These are phyloP conservation scores for Calonectria multiphialidica DNA, from an alignment of 2,329 filamentous ascomycete genomes.

Conservation along the genomic window DNA sequence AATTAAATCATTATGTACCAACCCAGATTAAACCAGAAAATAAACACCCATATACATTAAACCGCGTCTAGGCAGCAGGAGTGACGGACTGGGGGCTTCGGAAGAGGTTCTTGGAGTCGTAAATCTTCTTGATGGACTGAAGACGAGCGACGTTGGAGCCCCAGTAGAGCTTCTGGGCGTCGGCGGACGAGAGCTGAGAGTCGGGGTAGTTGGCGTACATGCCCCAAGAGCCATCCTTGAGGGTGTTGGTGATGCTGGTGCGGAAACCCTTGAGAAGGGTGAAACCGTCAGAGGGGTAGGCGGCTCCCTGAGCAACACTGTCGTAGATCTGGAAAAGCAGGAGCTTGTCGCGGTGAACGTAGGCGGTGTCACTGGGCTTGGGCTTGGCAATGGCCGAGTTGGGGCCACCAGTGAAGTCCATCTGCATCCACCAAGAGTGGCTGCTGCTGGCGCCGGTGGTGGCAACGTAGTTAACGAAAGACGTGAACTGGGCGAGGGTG, in stretches of 20 bases:
- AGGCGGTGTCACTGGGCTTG: slow-evolving; percentile 47
- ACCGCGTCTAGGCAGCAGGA: neutral
- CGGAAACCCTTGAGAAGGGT: slow-evolving; percentile 49
- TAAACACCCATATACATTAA: neutral
- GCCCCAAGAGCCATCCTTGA: slow-evolving; percentile 47
- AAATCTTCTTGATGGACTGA: slow-evolving; percentile 49
- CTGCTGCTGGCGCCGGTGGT: slow-evolving; percentile 32
- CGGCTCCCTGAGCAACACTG: slow-evolving; percentile 38
- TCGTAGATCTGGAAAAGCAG: slow-evolving; percentile 66
- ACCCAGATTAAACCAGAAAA: too few species aligned
- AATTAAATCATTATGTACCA: neutral
- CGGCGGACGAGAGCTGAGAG: slow-evolving; percentile 47
- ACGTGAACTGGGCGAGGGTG: slow-evolving; percentile 34
- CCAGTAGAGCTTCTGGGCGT: slow-evolving; percentile 53
- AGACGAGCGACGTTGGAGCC: slow-evolving; percentile 49
- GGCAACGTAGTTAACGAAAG: slow-evolving; percentile 41
- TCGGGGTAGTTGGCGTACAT: slow-evolving; percentile 59
- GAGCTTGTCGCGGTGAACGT: slow-evolving; percentile 57
- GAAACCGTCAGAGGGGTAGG: slow-evolving; percentile 52
- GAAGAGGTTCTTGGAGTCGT: slow-evolving; percentile 54
- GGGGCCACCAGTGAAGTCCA: slow-evolving; percentile 49
- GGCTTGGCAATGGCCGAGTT: slow-evolving; percentile 52
- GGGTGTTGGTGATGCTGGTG: slow-evolving; percentile 45
- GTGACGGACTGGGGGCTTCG: slow-evolving; percentile 51
- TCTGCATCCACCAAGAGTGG: slow-evolving; percentile 43